Conservation (phyloP, 2,329 filamentous ascomycete genomes). For the Phyllosticta citribraziliensis region DNA sequence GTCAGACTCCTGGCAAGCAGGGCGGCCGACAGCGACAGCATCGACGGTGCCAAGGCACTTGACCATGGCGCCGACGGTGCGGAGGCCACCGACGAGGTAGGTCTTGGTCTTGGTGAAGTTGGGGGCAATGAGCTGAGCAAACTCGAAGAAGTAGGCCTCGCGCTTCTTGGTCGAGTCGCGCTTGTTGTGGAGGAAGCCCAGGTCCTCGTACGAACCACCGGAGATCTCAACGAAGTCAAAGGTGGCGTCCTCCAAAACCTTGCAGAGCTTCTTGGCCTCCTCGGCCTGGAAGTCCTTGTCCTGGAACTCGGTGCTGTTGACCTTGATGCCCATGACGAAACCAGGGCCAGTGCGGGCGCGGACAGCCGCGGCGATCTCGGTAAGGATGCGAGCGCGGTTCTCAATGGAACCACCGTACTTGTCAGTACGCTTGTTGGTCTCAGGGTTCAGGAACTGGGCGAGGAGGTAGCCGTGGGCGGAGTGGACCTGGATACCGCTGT, state of each 20-base stretch:
- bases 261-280: constrained; percentile 38
- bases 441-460: constrained; percentile 28
- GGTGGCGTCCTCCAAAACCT: constrained; percentile 33
- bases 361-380: constrained; percentile 25
- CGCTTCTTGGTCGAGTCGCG: constrained; percentile 45
- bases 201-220: constrained; percentile 47
- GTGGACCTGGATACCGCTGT: constrained; percentile 34
- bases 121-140: constrained; percentile 43
- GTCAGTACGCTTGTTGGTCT: constrained; percentile 27
- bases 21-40: constrained; percentile 49
- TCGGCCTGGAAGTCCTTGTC: constrained; percentile 37
- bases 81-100: constrained; percentile 49
- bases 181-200: constrained; percentile 40
- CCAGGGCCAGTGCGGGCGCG: constrained; percentile 18
- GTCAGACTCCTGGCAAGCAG: constrained; percentile 42
- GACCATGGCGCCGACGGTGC: constrained; percentile 46
- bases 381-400: constrained; percentile 25
- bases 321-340: constrained; percentile 43
- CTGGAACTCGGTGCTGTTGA: constrained; percentile 45
- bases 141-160: constrained; percentile 48
- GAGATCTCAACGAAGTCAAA: constrained; percentile 49
- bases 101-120: constrained; percentile 43
- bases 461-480: constrained; percentile 30
- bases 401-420: constrained; percentile 27
- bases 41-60: constrained; percentile 45